Percentiles rank a stretch among this genome's conserved stretches.
Evolutionary conservation across 1,284 basidiomycete species (phyloP).

Genomic region (Butyriboletus regius): DNA sequence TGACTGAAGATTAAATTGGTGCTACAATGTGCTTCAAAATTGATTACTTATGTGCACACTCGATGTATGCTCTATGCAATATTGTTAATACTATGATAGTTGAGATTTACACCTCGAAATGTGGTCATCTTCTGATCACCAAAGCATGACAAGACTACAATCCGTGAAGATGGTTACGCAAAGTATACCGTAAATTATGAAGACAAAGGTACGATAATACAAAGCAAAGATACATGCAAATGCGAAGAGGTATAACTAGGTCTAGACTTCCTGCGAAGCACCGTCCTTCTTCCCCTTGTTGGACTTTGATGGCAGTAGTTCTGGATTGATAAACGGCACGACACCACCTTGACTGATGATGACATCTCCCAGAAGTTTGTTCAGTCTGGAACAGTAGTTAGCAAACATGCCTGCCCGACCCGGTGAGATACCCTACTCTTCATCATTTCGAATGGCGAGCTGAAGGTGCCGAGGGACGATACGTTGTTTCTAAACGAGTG

Average conservation of each 20-base stretch:
- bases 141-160: no score
- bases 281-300: slow-evolving; percentile 50
- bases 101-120: background rate
- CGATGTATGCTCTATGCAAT: background rate
- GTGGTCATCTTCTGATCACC: no score
- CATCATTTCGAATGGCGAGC: slow-evolving; percentile 78
- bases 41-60: background rate
- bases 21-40: background rate
- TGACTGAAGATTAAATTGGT: background rate
- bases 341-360: slow-evolving; percentile 83
- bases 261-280: slow-evolving; percentile 35
- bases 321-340: slow-evolving; percentile 53
- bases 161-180: slow-evolving; percentile 16
- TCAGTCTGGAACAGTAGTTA: slow-evolving; percentile 39
- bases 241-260: background rate
- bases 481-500: slow-evolving; percentile 52
- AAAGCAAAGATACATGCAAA: slow-evolving; percentile 14
- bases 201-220: slow-evolving; percentile 20
- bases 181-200: slow-evolving; percentile 32
- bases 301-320: slow-evolving; percentile 60
- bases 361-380: slow-evolving; percentile 68
- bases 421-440: slow-evolving; percentile 46
- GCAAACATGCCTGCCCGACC: background rate
- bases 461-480: slow-evolving; percentile 80
- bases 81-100: background rate